Conservation (phyloP, 257 asterid genomes). For the Solanum dulcamara region DNA sequence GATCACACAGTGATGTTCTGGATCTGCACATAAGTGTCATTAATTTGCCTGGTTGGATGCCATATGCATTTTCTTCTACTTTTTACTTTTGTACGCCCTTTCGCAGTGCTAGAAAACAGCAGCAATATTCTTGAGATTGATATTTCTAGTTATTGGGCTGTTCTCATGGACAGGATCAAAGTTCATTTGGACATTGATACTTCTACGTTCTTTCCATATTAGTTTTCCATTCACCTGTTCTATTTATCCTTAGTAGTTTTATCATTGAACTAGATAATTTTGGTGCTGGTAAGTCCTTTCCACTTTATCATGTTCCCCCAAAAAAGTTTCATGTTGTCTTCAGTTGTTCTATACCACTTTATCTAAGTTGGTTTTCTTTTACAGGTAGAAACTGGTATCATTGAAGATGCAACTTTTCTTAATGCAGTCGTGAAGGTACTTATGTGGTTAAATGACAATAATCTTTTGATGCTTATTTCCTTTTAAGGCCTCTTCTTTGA, state of each 20-base stretch:
- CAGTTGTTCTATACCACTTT: background rate
- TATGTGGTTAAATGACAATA: background rate
- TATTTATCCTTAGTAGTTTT: background rate
- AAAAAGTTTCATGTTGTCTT: background rate
- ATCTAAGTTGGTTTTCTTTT: constrained; percentile 1
- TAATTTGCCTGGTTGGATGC: background rate
- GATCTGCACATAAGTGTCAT: background rate
- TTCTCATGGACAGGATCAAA: background rate
- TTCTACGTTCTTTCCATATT: background rate
- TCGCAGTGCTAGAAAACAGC: background rate
- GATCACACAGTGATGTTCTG: background rate
- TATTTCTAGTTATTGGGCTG: background rate
- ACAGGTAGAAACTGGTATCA: constrained; percentile 55
- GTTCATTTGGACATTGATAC: background rate
- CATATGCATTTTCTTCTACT: background rate
- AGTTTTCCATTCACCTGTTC: background rate
- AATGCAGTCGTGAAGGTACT: constrained; percentile 89
- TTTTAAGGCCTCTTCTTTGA: background rate
- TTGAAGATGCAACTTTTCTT: constrained; percentile 68
- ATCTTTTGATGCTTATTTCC: background rate
- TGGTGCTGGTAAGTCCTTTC: background rate
- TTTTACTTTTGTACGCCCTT: background rate
- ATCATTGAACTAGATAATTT: background rate
- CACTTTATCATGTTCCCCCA: background rate
- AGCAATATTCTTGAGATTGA: background rate